These are phyloP conservation scores for Botrytis galanthina DNA, from an alignment of 2,329 filamentous ascomycete genomes.

Conservation along the genomic window DNA sequence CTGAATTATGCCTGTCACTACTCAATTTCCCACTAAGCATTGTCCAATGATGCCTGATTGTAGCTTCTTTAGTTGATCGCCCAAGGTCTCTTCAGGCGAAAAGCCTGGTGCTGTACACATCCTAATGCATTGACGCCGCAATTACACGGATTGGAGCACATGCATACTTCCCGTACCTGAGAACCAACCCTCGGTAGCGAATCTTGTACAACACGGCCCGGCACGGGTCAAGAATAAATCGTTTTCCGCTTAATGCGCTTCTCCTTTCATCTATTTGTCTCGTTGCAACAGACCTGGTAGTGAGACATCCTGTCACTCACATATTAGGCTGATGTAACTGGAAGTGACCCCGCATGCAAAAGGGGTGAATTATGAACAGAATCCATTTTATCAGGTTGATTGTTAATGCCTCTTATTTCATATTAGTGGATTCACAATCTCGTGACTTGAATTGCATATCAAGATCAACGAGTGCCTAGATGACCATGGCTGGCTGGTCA, in stretches of 20 bases:
- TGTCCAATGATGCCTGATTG: neutral
- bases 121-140: neutral
- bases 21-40: neutral
- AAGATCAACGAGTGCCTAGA: neutral
- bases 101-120: neutral
- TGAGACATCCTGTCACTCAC: neutral
- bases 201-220: constrained; percentile 7
- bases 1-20: neutral
- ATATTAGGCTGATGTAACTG: neutral
- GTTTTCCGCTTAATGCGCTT: constrained; percentile 1
- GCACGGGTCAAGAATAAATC: neutral
- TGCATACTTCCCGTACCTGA: constrained; percentile 6
- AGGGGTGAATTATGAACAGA: neutral
- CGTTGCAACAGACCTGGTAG: neutral
- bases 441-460: neutral
- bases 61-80: neutral
- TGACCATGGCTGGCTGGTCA: neutral
- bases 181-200: constrained; percentile 9
- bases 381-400: neutral
- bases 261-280: neutral
- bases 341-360: neutral
- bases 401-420: neutral
- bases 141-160: neutral
- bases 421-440: neutral
- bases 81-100: neutral